phyloP scores from a whole-genome alignment of 352 stramenopile species.

The Lagenidium giganteum region DNA sequence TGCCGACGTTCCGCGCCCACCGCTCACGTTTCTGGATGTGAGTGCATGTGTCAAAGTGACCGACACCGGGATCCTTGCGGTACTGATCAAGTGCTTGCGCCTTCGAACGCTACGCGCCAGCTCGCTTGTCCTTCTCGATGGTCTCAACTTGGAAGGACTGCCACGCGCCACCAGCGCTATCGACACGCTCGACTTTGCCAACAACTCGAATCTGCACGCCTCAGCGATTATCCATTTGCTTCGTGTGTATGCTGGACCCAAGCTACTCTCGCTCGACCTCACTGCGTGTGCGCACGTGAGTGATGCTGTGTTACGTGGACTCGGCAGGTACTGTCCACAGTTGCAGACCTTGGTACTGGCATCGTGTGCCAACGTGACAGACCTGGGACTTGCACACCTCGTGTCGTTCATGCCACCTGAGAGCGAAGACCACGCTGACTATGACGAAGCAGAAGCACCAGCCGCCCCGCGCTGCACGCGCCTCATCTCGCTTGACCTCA shows the following conservation, averaged over 20 bases:
- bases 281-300: constrained; percentile 45
- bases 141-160: constrained; percentile 50
- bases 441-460: constrained; percentile 17
- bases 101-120: constrained; percentile 11
- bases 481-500: constrained; percentile 47
- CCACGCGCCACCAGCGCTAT: constrained; percentile 22
- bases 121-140: constrained; percentile 45
- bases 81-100: constrained; percentile 42
- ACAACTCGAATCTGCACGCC: constrained; percentile 30
- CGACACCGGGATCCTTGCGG: constrained; percentile 47
- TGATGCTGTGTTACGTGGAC: constrained; percentile 43
- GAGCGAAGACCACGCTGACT: constrained; percentile 21
- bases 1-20: constrained; percentile 18
- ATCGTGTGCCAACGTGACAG: constrained; percentile 52
- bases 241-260: constrained; percentile 18
- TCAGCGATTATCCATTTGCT: constrained; percentile 39
- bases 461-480: constrained; percentile 26
- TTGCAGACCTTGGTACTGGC: constrained; percentile 36
- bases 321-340: constrained; percentile 31
- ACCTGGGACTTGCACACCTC: constrained; percentile 42
- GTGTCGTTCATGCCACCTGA: constrained; percentile 22
- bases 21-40: constrained; percentile 46
- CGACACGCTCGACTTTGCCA: constrained; percentile 26
- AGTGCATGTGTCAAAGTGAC: constrained; percentile 49
- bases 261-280: constrained; percentile 42